Percentiles rank a stretch among this genome's conserved stretches.
Evolutionary conservation across 352 stramenopile genomes (phyloP).

Genomic region (Globisporangium ultimum): DNA sequence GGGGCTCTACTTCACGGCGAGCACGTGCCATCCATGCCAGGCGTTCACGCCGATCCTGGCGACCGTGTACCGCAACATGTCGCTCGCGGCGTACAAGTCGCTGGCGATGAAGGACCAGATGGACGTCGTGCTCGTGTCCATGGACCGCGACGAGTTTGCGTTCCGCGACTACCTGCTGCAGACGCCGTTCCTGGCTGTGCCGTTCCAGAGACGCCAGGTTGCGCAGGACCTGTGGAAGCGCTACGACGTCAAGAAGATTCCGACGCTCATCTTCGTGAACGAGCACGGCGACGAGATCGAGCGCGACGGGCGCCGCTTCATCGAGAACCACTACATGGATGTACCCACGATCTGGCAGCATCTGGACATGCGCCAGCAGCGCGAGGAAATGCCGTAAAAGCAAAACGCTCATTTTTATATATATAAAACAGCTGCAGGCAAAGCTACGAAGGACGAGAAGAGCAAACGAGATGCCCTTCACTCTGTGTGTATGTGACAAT

Average conservation of each 20-base stretch:
- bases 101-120: constrained; percentile 55
- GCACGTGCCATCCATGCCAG: constrained; percentile 52
- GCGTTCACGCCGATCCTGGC: constrained; percentile 63
- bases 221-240: constrained; percentile 60
- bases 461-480: background rate
- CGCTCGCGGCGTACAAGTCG: constrained; percentile 49
- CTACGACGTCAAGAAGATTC: constrained; percentile 70
- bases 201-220: constrained; percentile 43
- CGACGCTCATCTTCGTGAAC: constrained; percentile 66
- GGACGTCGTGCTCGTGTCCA: constrained; percentile 60
- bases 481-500: too few relatives aligned
- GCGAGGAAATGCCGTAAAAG: constrained; percentile 1
- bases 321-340: constrained; percentile 65
- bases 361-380: constrained; percentile 14
- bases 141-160: constrained; percentile 48
- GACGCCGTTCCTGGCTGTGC: constrained; percentile 55
- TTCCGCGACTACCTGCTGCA: constrained; percentile 60
- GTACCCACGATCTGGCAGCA: constrained; percentile 60
- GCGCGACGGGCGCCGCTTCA: constrained; percentile 53
- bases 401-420: too few relatives aligned
- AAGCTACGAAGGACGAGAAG: background rate
- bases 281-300: constrained; percentile 55
- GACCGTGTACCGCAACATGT: constrained; percentile 62
- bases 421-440: too few relatives aligned
- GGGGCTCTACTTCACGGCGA: constrained; percentile 66